phyloP scores from a whole-genome alignment of 2,329 filamentous ascomycete species.

The Aspergillus ochraceus region DNA sequence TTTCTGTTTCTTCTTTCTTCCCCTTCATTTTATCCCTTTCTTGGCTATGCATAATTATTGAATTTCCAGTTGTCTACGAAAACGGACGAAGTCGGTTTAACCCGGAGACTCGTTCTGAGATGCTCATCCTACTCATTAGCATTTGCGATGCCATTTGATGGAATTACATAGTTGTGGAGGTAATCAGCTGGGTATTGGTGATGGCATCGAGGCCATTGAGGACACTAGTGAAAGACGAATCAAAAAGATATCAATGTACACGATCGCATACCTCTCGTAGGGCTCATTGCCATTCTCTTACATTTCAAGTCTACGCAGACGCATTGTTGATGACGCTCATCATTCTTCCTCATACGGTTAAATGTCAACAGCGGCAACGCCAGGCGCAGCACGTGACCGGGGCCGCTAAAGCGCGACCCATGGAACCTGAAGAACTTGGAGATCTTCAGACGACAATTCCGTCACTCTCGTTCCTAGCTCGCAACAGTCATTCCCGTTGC shows the following conservation, averaged over 20 bases:
- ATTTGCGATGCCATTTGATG: constrained; percentile 28
- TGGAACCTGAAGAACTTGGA: constrained; percentile 8
- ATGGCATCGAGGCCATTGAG: constrained; percentile 13
- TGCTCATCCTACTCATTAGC: constrained; percentile 22
- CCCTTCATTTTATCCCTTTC: constrained; percentile 18
- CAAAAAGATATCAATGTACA: constrained; percentile 11
- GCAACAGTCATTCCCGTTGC: not conserved
- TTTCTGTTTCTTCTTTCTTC: constrained; percentile 15
- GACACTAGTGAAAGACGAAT: constrained; percentile 14
- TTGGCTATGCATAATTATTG: constrained; percentile 5
- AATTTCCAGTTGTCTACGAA: constrained; percentile 22
- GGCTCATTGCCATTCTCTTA: no score
- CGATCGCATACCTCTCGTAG: no score
- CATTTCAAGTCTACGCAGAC: no score
- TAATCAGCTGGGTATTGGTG: constrained; percentile 14
- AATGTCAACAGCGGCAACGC: not conserved
- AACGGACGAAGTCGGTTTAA: constrained; percentile 21
- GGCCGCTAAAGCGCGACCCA: constrained; percentile 5
- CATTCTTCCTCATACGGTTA: not conserved
- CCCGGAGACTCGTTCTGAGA: constrained; percentile 23
- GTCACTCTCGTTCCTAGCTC: not conserved
- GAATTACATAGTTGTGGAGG: constrained; percentile 18
- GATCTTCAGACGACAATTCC: constrained; percentile 5
- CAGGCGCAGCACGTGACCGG: constrained; percentile 3
- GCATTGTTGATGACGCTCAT: not conserved